Evolutionary conservation across 352 stramenopile genomes (phyloP).

Genomic region (Pythium vanterpoolii): DNA sequence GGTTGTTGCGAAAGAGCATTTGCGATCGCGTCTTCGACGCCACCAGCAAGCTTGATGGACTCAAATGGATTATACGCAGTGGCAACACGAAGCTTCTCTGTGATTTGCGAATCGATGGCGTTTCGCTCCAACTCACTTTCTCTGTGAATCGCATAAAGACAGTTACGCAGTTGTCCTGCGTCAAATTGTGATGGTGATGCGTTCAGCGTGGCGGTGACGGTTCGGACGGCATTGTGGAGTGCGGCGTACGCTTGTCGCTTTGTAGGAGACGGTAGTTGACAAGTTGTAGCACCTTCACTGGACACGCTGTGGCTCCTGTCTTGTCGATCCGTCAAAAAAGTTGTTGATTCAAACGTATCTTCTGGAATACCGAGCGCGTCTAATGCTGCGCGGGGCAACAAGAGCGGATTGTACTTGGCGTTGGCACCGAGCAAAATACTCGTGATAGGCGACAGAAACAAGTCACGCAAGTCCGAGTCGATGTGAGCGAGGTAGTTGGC

Average conservation of each 20-base stretch:
- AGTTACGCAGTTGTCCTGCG: slow-evolving; percentile 15
- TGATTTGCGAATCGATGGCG: background rate
- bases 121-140: slow-evolving; percentile 38
- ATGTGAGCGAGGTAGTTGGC: slow-evolving; percentile 55
- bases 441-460: slow-evolving; percentile 40
- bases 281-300: background rate
- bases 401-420: slow-evolving; percentile 37
- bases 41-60: slow-evolving; percentile 45
- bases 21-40: slow-evolving; percentile 44
- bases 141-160: slow-evolving; percentile 33
- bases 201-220: background rate
- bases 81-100: slow-evolving; percentile 20
- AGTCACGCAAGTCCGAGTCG: slow-evolving; percentile 30
- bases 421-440: slow-evolving; percentile 33
- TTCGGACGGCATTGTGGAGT: slow-evolving; percentile 10
- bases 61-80: slow-evolving; percentile 53
- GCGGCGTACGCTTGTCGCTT: slow-evolving; percentile 1
- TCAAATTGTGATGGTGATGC: background rate
- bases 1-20: slow-evolving; percentile 32
- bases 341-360: slow-evolving; percentile 31
- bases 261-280: slow-evolving; percentile 5
- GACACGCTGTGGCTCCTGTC: background rate
- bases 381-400: slow-evolving; percentile 31
- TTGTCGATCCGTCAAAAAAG: slow-evolving; percentile 49
- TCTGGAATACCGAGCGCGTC: slow-evolving; percentile 14